Conservation (phyloP, 148 eudicot species). For the Tetragonia tetragonoides region DNA sequence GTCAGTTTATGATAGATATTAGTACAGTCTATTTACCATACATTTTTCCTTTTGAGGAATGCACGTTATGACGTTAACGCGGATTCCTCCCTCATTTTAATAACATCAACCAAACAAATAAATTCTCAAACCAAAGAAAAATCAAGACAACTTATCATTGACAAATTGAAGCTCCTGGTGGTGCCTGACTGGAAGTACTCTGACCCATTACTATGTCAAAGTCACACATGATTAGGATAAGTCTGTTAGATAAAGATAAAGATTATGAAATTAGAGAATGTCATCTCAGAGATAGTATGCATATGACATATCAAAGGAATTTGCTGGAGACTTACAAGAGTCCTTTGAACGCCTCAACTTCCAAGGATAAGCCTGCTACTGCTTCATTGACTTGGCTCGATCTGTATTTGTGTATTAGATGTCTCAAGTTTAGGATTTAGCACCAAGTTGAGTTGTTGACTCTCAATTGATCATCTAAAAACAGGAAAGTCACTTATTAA, state of each 20-base stretch:
- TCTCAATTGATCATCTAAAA: too few species aligned
- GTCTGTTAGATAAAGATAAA: background rate
- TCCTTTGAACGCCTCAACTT: too few species aligned
- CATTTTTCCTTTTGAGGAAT: background rate
- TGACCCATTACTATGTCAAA: background rate
- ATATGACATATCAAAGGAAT: background rate
- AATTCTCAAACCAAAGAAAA: too few species aligned
- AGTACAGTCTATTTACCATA: too few species aligned
- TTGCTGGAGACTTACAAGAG: too few species aligned
- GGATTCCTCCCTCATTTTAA: background rate
- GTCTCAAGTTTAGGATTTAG: too few species aligned
- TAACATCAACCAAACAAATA: background rate
- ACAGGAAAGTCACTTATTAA: too few species aligned
- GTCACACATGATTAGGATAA: background rate
- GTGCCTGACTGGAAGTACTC: background rate
- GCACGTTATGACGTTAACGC: background rate
- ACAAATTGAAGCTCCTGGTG: constrained; percentile 13
- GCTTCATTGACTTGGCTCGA: too few species aligned
- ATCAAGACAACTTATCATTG: background rate
- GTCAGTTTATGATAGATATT: background rate
- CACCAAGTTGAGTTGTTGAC: too few species aligned
- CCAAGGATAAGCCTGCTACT: too few species aligned
- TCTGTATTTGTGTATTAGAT: too few species aligned
- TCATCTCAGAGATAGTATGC: background rate
- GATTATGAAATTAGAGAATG: background rate